A percentile compares a stretch with the other conserved stretches of the same genome.
Evolutionary conservation across 2,329 filamentous ascomycete genomes (phyloP).

Genomic region (Penicillium sp.): DNA sequence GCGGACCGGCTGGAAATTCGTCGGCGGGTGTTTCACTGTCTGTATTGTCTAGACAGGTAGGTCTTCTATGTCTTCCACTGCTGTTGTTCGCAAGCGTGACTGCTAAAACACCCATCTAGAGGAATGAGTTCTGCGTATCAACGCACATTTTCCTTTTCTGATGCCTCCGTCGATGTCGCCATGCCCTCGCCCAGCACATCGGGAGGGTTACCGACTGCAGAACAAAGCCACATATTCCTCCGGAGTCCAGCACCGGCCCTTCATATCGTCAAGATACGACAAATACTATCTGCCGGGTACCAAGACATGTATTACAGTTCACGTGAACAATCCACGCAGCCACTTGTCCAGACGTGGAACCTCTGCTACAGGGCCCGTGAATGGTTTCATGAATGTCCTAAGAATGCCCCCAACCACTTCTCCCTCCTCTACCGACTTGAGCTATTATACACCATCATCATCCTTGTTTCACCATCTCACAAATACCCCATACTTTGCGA

Average conservation of each 20-base stretch:
- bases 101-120: conserved; percentile 50
- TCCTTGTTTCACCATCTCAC: conserved; percentile 81
- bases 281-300: conserved; percentile 86
- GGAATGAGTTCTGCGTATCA: conserved; percentile 87
- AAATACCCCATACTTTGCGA: conserved; percentile 71
- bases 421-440: conserved; percentile 84
- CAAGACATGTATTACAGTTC: conserved; percentile 84
- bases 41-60: conserved; percentile 86
- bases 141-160: conserved; percentile 89
- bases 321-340: conserved; percentile 68
- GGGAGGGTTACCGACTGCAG: conserved; percentile 52
- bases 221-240: conserved; percentile 52
- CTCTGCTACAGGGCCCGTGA: conserved; percentile 64
- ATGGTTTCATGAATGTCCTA: conserved; percentile 80
- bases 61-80: conserved; percentile 23
- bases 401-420: conserved; percentile 66
- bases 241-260: conserved; percentile 71
- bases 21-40: conserved; percentile 84
- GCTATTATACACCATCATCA: conserved; percentile 85
- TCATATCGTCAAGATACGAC: conserved; percentile 80
- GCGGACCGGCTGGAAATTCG: conserved; percentile 75
- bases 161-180: conserved; percentile 82
- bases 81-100: neutral
- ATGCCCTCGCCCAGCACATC: conserved; percentile 62
- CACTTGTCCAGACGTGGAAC: conserved; percentile 55